These are phyloP conservation scores for Colletotrichum sidae DNA, from an alignment of 2,329 filamentous ascomycete species.

Conservation along the genomic window DNA sequence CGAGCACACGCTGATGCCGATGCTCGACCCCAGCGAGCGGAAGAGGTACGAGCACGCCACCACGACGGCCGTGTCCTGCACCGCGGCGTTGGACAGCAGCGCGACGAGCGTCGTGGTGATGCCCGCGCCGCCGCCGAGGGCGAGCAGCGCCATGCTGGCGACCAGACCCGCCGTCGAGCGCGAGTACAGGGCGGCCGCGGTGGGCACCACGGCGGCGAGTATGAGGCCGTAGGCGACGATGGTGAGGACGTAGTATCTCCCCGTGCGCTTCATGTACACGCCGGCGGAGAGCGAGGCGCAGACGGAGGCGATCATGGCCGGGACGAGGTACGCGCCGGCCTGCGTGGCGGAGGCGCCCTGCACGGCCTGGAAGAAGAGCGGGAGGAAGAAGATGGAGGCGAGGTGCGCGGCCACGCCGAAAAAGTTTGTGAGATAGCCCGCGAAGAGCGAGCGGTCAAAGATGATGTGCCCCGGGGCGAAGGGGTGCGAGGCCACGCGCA, in stretches of 20 bases:
- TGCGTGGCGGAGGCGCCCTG: constrained; percentile 71
- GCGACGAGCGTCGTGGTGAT: constrained; percentile 79
- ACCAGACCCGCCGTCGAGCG: constrained; percentile 65
- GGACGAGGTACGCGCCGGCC: constrained; percentile 75
- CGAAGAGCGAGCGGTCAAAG: constrained; percentile 73
- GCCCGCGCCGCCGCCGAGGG: constrained; percentile 58
- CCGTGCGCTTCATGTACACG: constrained; percentile 75
- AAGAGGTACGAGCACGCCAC: constrained; percentile 87
- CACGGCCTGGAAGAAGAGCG: constrained; percentile 82
- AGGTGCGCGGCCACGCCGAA: constrained; percentile 71
- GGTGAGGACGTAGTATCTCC: constrained; percentile 78
- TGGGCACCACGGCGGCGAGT: constrained; percentile 63
- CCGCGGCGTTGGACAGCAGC: constrained; percentile 75
- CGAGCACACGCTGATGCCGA: constrained; percentile 78
- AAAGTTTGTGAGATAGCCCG: constrained; percentile 78
- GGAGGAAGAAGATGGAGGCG: constrained; percentile 77
- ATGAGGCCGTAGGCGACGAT: constrained; percentile 65
- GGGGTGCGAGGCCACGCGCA: constrained; percentile 74
- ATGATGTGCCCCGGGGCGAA: constrained; percentile 82
- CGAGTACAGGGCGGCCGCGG: constrained; percentile 64
- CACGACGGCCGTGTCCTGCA: constrained; percentile 77
- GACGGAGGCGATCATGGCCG: constrained; percentile 72
- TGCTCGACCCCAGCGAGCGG: constrained; percentile 80
- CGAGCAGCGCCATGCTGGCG: constrained; percentile 65
- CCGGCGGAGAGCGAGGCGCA: constrained; percentile 74